Conservation (phyloP, 768 basidiomycete species). For the Dendrothele bispora region DNA sequence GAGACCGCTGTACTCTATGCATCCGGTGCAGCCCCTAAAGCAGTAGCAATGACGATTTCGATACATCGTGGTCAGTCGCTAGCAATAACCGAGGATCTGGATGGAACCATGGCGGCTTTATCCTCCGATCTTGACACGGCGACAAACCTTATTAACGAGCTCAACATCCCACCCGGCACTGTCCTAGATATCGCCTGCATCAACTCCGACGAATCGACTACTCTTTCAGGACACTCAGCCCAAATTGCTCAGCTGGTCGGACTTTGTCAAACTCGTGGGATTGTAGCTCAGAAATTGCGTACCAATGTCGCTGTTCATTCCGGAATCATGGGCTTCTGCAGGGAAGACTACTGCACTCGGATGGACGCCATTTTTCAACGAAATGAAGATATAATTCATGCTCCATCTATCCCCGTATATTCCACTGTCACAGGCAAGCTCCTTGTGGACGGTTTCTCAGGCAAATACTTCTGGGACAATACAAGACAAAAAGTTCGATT, state of each 20-base stretch:
- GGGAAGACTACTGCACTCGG: constrained; percentile 20
- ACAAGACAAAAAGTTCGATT: constrained; percentile 38
- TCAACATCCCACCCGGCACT: constrained; percentile 7
- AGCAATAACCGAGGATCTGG: constrained; percentile 18
- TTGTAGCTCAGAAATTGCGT: constrained; percentile 35
- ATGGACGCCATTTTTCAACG: constrained; percentile 33
- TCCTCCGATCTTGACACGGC: constrained; percentile 30
- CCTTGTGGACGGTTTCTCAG: constrained; percentile 24
- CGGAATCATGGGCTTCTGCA: constrained; percentile 35
- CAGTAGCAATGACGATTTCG: constrained; percentile 42
- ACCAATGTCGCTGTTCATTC: constrained; percentile 40
- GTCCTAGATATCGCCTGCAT: constrained; percentile 40
- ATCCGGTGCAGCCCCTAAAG: constrained; percentile 30
- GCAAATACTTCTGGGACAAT: constrained; percentile 43
- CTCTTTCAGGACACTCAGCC: constrained; percentile 31
- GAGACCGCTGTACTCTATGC: constrained; percentile 38
- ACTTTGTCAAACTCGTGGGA: constrained; percentile 22
- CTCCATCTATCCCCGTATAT: constrained; percentile 29
- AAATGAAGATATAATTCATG: constrained; percentile 25
- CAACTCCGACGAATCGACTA: constrained; percentile 36
- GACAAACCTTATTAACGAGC: constrained; percentile 25
- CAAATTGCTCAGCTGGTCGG: constrained; percentile 29
- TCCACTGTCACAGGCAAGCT: constrained; percentile 35
- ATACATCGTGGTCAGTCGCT: constrained; percentile 40
- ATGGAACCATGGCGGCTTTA: constrained; percentile 46